These are phyloP conservation scores for Silybum marianum DNA, from an alignment of 129 eudicot genomes.

Conservation along the genomic window DNA sequence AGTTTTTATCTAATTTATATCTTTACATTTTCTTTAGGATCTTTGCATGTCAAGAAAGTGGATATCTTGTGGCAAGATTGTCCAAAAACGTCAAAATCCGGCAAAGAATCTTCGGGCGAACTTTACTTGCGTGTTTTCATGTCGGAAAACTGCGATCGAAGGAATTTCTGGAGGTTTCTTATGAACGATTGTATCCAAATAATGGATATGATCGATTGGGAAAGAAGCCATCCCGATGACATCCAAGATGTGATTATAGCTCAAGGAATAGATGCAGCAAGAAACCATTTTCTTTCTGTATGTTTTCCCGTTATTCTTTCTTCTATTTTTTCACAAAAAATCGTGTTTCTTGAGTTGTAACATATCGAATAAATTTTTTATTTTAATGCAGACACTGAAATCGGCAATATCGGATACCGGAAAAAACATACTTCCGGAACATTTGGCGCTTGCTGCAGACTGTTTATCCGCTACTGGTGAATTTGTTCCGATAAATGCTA, in stretches of 20 bases:
- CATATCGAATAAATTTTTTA: neutral
- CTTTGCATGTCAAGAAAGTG: conserved; percentile 73
- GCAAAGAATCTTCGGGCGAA: conserved; percentile 52
- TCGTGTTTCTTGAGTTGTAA: neutral
- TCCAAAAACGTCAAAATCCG: conserved; percentile 36
- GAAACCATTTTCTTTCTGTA: conserved; percentile 63
- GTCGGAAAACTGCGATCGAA: conserved; percentile 59
- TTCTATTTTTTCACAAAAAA: neutral
- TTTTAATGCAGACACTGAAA: conserved; percentile 55
- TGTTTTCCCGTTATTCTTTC: conserved; percentile 35
- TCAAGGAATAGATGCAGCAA: conserved; percentile 77
- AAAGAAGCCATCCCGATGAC: conserved; percentile 84
- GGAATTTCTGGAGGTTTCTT: conserved; percentile 60
- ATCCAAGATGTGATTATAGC: conserved; percentile 56
- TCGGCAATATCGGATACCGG: conserved; percentile 76
- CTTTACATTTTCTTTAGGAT: conserved; percentile 51
- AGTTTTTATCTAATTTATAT: neutral
- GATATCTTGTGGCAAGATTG: conserved; percentile 85
- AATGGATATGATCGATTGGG: conserved; percentile 86
- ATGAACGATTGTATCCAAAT: conserved; percentile 62
- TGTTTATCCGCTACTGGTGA: conserved; percentile 80
- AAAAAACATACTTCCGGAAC: conserved; percentile 73
- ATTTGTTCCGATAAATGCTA: conserved; percentile 69
- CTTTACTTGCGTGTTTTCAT: conserved; percentile 71
- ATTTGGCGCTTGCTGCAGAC: conserved; percentile 71